Percentiles rank a stretch among this genome's conserved stretches.
phyloP scores from a whole-genome alignment of 2,329 filamentous ascomycete species.

The Chaetomiaceae sp. region DNA sequence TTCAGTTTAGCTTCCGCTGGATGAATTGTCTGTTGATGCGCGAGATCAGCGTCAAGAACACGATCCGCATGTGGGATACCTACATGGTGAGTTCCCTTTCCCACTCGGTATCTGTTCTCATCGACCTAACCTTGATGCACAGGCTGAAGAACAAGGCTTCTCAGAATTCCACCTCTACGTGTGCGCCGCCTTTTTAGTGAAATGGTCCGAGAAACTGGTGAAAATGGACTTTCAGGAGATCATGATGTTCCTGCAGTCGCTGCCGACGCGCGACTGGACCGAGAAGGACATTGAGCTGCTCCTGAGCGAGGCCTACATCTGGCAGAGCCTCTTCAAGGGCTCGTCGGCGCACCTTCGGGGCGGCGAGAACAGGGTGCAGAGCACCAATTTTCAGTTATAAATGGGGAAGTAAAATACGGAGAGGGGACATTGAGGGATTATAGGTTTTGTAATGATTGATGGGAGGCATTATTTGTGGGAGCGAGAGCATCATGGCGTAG shows the following conservation, averaged over 20 bases:
- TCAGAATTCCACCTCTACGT: conserved; percentile 98
- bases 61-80: conserved; percentile 99
- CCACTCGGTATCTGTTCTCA: not conserved
- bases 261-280: conserved; percentile 91
- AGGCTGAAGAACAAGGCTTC: conserved; percentile 98
- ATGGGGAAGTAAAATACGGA: too few relatives aligned
- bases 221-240: conserved; percentile 98
- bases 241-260: conserved; percentile 97
- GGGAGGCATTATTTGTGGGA: not conserved
- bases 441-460: not conserved
- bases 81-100: conserved; percentile 71
- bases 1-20: conserved; percentile 98
- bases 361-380: conserved; percentile 36
- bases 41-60: conserved; percentile 93
- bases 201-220: conserved; percentile 91
- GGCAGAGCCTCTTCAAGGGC: conserved; percentile 95
- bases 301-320: conserved; percentile 95
- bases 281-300: conserved; percentile 97
- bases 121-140: not conserved
- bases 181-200: conserved; percentile 94
- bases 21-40: conserved; percentile 99
- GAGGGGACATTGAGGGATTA: too few relatives aligned
- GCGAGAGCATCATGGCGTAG: not conserved
- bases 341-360: conserved; percentile 82
- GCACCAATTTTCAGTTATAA: conserved; percentile 39